These are phyloP conservation scores for Backusella luteola DNA, from an alignment of 192 early-diverging fungal genomes.

Conservation along the genomic window DNA sequence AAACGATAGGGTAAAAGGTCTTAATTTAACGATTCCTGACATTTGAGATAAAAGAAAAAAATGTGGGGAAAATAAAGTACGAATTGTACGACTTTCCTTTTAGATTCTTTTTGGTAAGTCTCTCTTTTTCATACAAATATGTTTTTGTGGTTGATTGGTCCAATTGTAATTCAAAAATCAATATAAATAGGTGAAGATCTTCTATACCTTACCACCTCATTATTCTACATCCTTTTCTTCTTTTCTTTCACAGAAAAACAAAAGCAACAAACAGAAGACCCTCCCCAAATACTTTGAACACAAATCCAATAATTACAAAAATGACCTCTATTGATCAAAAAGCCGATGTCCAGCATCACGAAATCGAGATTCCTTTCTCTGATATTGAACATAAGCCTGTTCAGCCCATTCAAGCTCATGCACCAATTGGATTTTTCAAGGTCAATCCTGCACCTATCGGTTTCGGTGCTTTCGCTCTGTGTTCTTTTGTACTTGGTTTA, in stretches of 20 bases:
- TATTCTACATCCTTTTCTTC: neutral
- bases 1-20: neutral
- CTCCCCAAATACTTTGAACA: neutral
- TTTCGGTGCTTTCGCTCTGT: conserved; percentile 24
- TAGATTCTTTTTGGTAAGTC: conserved; percentile 2
- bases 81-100: conserved; percentile 2
- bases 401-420: neutral
- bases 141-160: neutral
- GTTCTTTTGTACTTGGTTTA: conserved; percentile 29
- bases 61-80: conserved; percentile 10
- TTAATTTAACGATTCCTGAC: neutral
- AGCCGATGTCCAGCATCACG: conserved; percentile 4
- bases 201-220: neutral
- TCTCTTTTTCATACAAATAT: neutral
- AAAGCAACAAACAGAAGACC: neutral
- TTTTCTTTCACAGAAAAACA: neutral
- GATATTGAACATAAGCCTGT: neutral
- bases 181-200: neutral
- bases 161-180: neutral
- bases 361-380: neutral
- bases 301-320: neutral
- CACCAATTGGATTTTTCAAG: neutral
- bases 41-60: neutral
- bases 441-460: conserved; percentile 20
- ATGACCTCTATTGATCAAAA: neutral